Percentiles rank a stretch among this genome's conserved stretches.
Evolutionary conservation across 129 eudicot species (phyloP).

Genomic region (Flaveria linearis): DNA sequence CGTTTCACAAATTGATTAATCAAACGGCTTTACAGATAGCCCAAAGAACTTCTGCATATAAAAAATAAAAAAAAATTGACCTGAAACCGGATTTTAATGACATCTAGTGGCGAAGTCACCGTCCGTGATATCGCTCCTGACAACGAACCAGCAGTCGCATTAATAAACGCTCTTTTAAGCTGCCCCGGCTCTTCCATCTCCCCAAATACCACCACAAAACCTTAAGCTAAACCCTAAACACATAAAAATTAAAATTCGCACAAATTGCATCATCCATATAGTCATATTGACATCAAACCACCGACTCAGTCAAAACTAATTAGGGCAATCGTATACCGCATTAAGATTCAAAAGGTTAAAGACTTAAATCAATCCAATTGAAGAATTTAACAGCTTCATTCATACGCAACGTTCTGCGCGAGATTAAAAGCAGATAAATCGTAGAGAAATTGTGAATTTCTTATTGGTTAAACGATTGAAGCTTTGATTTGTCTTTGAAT

Average conservation of each 20-base stretch:
- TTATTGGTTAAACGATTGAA: neutral
- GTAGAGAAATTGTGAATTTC: neutral
- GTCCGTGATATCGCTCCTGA: too few relatives aligned
- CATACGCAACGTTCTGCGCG: conserved; percentile 7
- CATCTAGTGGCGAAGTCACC: conserved; percentile 89
- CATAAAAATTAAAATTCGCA: neutral
- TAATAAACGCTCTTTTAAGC: too few relatives aligned
- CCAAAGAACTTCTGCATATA: neutral
- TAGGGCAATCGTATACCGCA: conserved; percentile 13
- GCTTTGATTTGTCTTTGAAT: conserved; percentile 3
- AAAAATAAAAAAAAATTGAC: conserved; percentile 27
- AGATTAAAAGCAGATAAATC: neutral
- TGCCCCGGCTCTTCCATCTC: conserved; percentile 91
- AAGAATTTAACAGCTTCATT: neutral
- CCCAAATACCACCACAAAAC: conserved; percentile 30
- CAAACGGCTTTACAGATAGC: neutral
- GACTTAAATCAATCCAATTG: neutral
- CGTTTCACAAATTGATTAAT: neutral
- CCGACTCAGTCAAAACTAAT: neutral
- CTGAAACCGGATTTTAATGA: conserved; percentile 95
- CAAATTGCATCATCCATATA: conserved; percentile 6
- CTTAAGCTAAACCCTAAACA: conserved; percentile 41
- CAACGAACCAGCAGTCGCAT: too few relatives aligned
- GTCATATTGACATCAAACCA: neutral
- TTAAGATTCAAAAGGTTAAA: neutral